Evolutionary conservation across 495 filamentous ascomycete species (phyloP).

Genomic region (Cercophora newfieldiana): DNA sequence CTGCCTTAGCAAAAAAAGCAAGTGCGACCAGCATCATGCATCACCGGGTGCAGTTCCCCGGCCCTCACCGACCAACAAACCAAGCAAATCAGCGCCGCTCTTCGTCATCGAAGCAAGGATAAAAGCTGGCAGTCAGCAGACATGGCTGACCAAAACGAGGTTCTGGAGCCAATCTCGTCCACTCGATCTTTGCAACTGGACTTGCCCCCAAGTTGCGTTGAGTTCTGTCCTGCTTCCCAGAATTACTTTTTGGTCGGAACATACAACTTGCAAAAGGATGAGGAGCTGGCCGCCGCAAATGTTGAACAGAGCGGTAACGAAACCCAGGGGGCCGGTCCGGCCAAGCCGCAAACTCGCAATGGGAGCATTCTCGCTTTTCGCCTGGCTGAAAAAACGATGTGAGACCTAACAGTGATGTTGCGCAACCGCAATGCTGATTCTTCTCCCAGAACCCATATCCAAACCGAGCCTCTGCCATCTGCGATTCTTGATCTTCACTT

Average conservation of each 20-base stretch:
- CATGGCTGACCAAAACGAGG: not conserved
- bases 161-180: slow-evolving; percentile 29
- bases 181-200: slow-evolving; percentile 48
- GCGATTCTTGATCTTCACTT: slow-evolving; percentile 89
- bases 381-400: slow-evolving; percentile 53
- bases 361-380: slow-evolving; percentile 71
- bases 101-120: not conserved
- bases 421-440: slow-evolving; percentile 9
- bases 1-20: slow-evolving; percentile 9
- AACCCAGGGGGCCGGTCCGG: slow-evolving; percentile 10
- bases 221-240: slow-evolving; percentile 67
- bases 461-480: slow-evolving; percentile 58
- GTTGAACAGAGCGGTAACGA: slow-evolving; percentile 32
- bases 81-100: slow-evolving; percentile 17
- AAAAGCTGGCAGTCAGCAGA: not conserved
- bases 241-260: slow-evolving; percentile 81
- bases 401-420: slow-evolving; percentile 32
- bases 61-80: not conserved
- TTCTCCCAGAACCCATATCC: slow-evolving; percentile 38
- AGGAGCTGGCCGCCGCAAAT: slow-evolving; percentile 32
- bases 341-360: slow-evolving; percentile 58
- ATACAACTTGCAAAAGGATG: slow-evolving; percentile 68
- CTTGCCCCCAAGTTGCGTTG: slow-evolving; percentile 79
- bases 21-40: not conserved
- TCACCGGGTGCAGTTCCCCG: slow-evolving; percentile 1